A percentile compares a stretch with the other conserved stretches of the same genome.
Evolutionary conservation across 768 basidiomycete species (phyloP).

Genomic region (Amanita inopinata): DNA sequence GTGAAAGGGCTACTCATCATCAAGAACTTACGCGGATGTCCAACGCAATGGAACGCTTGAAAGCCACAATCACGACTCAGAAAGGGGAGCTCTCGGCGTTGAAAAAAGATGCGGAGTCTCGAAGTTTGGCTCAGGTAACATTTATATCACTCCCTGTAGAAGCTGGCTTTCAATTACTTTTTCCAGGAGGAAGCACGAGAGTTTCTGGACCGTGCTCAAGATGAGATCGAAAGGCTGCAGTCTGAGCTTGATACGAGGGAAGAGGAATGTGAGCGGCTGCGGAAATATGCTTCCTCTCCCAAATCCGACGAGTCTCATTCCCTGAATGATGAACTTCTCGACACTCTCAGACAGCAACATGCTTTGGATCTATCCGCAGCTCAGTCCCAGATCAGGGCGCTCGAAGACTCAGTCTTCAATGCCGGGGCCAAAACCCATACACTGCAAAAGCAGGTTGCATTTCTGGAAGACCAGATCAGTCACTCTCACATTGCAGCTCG

Average conservation of each 20-base stretch:
- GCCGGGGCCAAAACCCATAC: constrained; percentile 60
- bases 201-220: constrained; percentile 52
- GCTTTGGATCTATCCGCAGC: constrained; percentile 72
- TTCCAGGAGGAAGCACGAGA: constrained; percentile 50
- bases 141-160: constrained; percentile 1
- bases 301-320: constrained; percentile 35
- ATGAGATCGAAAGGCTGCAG: constrained; percentile 64
- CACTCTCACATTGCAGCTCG: constrained; percentile 34
- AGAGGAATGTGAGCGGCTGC: constrained; percentile 55
- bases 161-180: constrained; percentile 5
- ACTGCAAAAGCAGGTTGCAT: constrained; percentile 55
- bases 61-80: constrained; percentile 33
- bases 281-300: constrained; percentile 34
- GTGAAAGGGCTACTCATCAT: constrained; percentile 51
- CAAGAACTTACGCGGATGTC: constrained; percentile 44
- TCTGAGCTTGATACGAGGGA: constrained; percentile 52
- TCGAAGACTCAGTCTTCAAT: constrained; percentile 67
- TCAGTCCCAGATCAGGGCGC: constrained; percentile 67
- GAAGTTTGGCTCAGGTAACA: constrained; percentile 27
- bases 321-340: constrained; percentile 66
- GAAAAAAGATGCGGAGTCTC: constrained; percentile 42
- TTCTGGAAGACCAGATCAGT: constrained; percentile 58
- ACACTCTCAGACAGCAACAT: constrained; percentile 64
- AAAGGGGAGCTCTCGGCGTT: constrained; percentile 44
- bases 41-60: constrained; percentile 49